phyloP scores from a whole-genome alignment of 805 yeast species.

The Maudiozyma barnettii region DNA sequence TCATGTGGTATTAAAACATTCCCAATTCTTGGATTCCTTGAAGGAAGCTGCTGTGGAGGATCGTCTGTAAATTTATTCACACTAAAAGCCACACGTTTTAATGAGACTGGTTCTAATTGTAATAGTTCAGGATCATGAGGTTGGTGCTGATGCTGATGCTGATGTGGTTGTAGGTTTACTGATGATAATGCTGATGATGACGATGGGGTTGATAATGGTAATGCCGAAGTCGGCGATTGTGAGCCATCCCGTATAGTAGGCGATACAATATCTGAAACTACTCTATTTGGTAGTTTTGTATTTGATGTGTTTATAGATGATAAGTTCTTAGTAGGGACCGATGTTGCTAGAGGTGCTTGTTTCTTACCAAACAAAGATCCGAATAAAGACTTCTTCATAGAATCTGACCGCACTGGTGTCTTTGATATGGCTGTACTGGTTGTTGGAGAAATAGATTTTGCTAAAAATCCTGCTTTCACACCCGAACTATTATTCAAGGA shows the following conservation, averaged over 20 bases:
- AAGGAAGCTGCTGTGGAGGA: constrained; percentile 92
- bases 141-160: neutral
- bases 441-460: constrained; percentile 6
- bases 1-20: constrained; percentile 68
- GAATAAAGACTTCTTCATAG: constrained; percentile 16
- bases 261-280: neutral
- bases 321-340: neutral
- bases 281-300: neutral
- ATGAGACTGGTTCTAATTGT: constrained; percentile 19
- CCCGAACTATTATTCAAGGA: neutral
- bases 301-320: neutral
- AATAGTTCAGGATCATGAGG: constrained; percentile 2
- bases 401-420: neutral
- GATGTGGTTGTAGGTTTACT: neutral
- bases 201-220: neutral
- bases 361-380: constrained; percentile 23
- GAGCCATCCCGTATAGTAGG: neutral
- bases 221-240: neutral
- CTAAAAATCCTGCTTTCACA: neutral
- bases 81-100: constrained; percentile 68
- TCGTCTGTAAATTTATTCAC: constrained; percentile 62
- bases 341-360: neutral
- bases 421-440: constrained; percentile 10
- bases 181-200: neutral
- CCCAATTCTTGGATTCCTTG: constrained; percentile 72